A percentile compares a stretch with the other conserved stretches of the same genome.
phyloP scores from a whole-genome alignment of 192 early-diverging fungal genomes.

The Coemansia sp. region DNA sequence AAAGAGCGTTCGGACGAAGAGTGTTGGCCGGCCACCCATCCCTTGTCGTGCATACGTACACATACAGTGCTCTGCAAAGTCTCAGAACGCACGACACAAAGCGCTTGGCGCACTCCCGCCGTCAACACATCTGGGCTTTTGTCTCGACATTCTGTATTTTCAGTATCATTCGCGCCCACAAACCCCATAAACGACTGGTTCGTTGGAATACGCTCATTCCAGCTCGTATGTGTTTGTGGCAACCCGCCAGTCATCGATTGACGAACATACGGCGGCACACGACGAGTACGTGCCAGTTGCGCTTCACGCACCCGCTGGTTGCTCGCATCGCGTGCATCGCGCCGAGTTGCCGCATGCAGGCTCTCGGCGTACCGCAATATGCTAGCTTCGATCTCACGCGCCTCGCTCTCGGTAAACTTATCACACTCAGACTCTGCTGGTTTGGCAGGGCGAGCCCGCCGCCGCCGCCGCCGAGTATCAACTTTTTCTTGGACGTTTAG shows the following conservation, averaged over 20 bases:
- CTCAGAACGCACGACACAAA: too few species aligned
- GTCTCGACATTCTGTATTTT: too few species aligned
- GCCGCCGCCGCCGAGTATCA: too few species aligned
- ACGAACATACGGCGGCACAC: slow-evolving; percentile 35
- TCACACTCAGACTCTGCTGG: too few species aligned
- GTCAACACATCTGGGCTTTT: too few species aligned
- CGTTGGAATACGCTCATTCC: not conserved
- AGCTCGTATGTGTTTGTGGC: slow-evolving; percentile 16
- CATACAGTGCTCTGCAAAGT: slow-evolving; percentile 11
- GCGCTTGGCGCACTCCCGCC: too few species aligned
- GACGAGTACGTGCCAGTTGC: slow-evolving; percentile 15
- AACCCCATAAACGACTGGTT: too few species aligned
- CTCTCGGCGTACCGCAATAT: slow-evolving; percentile 44
- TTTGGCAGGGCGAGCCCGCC: too few species aligned
- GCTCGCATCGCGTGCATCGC: slow-evolving; percentile 19
- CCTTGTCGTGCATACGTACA: slow-evolving; percentile 52
- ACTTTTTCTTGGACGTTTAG: too few species aligned
- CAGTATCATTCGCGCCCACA: too few species aligned
- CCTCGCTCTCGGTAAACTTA: not conserved
- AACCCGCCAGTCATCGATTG: not conserved
- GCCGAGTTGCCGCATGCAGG: slow-evolving; percentile 28
- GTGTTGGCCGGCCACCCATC: slow-evolving; percentile 36
- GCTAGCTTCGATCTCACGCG: slow-evolving; percentile 15
- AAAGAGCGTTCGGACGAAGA: not conserved
- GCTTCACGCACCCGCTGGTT: slow-evolving; percentile 7